Evolutionary conservation across 1,284 basidiomycete genomes (phyloP).

Genomic region (Chalciporus sp.): DNA sequence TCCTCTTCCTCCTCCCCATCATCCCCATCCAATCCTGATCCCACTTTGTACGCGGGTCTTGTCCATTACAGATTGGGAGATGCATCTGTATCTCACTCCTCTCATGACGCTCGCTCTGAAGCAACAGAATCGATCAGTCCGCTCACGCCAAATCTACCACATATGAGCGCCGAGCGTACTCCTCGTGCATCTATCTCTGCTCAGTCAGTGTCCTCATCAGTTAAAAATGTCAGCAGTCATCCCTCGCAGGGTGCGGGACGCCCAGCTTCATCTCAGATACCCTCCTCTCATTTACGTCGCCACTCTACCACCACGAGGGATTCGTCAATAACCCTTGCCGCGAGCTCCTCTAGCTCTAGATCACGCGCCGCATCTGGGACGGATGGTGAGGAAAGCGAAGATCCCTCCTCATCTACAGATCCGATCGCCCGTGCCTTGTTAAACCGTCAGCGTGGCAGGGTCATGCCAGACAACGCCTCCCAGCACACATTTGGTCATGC

Average conservation of each 20-base stretch:
- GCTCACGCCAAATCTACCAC: constrained; percentile 23
- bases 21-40: background rate
- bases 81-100: constrained; percentile 4
- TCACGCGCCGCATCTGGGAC: constrained; percentile 22
- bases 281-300: constrained; percentile 20
- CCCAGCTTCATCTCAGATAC: constrained; percentile 21
- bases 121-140: constrained; percentile 30
- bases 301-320: constrained; percentile 13
- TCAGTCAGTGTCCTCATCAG: constrained; percentile 24
- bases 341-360: constrained; percentile 1
- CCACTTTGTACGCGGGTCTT: constrained; percentile 30
- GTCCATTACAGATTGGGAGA: constrained; percentile 32
- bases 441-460: constrained; percentile 23
- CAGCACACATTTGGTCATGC: constrained; percentile 50
- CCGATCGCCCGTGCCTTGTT: constrained; percentile 22
- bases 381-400: constrained; percentile 34
- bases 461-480: constrained; percentile 49
- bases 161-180: constrained; percentile 45
- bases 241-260: constrained; percentile 40
- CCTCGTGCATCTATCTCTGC: constrained; percentile 54
- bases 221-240: constrained; percentile 38
- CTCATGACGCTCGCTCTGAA: constrained; percentile 20
- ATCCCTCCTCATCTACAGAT: constrained; percentile 35
- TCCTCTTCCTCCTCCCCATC: background rate
- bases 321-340: background rate